Conservation (phyloP, 169 alveolate genomes). For the Cryptosporidium bovis region DNA sequence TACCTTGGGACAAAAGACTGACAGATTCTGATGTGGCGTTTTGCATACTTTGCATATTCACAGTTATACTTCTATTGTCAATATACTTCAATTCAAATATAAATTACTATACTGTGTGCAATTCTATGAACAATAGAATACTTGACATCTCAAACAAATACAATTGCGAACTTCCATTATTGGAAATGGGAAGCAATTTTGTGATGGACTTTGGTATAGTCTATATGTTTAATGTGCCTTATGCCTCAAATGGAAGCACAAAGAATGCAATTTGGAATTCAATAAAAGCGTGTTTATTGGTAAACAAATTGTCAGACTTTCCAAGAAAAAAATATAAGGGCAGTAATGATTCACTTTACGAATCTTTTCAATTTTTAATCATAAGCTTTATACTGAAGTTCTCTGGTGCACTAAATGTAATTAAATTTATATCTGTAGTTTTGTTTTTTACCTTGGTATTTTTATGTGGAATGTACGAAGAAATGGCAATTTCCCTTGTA, state of each 20-base stretch:
- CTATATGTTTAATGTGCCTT: constrained; percentile 29
- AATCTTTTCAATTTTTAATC: constrained; percentile 1
- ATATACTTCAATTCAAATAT: constrained; percentile 31
- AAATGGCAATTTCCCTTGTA: constrained; percentile 9
- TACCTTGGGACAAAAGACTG: constrained; percentile 56
- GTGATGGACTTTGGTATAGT: constrained; percentile 48
- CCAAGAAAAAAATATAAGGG: not conserved
- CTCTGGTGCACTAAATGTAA: not conserved
- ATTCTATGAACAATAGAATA: constrained; percentile 1
- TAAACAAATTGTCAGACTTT: constrained; percentile 24
- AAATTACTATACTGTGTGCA: not conserved
- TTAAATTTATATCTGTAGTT: constrained; percentile 9
- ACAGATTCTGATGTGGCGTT: constrained; percentile 25
- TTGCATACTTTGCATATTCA: constrained; percentile 6
- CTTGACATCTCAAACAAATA: not conserved
- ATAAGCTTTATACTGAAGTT: constrained; percentile 3
- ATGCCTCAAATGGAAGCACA: constrained; percentile 10
- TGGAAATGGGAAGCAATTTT: constrained; percentile 30
- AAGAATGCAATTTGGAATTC: constrained; percentile 28
- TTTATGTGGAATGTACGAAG: constrained; percentile 26
- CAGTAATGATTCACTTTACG: constrained; percentile 13
- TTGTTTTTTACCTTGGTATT: constrained; percentile 1
- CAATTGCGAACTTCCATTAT: not conserved
- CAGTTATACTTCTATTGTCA: not conserved
- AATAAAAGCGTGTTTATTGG: constrained; percentile 28